A percentile compares a stretch with the other conserved stretches of the same genome.
These are phyloP conservation scores for Chrysanthemum lavandulifolium DNA, from an alignment of 129 eudicot genomes.

Conservation along the genomic window DNA sequence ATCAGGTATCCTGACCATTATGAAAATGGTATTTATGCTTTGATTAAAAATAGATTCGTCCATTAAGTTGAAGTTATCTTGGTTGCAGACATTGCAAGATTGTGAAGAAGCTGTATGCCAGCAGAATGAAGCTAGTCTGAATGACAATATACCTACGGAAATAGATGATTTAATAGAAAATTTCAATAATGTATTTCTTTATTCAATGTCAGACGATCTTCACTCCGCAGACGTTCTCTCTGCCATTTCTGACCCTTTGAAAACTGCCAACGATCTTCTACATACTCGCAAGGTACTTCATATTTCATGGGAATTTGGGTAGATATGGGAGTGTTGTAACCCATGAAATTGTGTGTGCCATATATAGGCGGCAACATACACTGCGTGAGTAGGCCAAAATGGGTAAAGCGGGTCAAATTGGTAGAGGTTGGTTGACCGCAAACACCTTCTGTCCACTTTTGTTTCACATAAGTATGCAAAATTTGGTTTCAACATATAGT, in stretches of 20 bases:
- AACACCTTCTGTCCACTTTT: no score
- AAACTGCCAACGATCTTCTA: constrained; percentile 83
- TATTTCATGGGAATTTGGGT: not conserved
- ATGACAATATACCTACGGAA: constrained; percentile 49
- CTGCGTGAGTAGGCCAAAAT: no score
- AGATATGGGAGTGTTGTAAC: not conserved
- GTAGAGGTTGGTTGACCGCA: no score
- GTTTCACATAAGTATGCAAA: no score
- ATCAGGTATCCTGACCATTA: constrained; percentile 56
- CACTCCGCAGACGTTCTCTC: constrained; percentile 81
- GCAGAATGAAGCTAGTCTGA: constrained; percentile 36
- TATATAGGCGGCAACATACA: no score
- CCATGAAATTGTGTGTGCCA: not conserved
- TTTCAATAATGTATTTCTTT: constrained; percentile 52
- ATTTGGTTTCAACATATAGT: no score
- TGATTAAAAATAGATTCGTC: not conserved
- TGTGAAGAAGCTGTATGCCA: constrained; percentile 53
- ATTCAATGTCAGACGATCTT: constrained; percentile 90
- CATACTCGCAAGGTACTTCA: constrained; percentile 81
- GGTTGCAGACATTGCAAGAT: constrained; percentile 79
- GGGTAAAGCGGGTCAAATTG: not conserved
- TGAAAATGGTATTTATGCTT: not conserved
- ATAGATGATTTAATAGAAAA: constrained; percentile 50
- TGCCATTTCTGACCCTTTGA: constrained; percentile 88
- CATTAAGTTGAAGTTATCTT: constrained; percentile 12